Base-by-base conservation (phyloP, 805 yeast genomes). In the Cyberlindnera americana region DNA sequence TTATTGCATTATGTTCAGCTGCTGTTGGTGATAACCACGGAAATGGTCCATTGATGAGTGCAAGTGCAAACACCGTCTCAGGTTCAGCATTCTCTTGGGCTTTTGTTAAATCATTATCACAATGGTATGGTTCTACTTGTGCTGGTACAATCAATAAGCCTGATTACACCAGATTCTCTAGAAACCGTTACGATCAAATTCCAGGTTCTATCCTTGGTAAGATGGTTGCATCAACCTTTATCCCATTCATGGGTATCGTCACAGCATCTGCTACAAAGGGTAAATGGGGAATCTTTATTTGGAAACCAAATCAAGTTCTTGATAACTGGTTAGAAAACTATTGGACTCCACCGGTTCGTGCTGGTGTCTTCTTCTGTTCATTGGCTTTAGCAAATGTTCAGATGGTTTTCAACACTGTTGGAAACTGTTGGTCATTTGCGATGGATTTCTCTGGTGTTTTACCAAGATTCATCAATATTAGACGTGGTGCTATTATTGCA, bases 161-260 rank as follows among this genome's bases (percentile, higher is more conserved):
- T 19, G 73, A 67, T 44, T 67, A 52, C 41, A 57, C 70, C 13
- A 53, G 73, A 46, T 67, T 67, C 46, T 56, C 66, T 7, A 43
- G 37, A 6, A 37, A 44, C 14, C 44, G 43, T 21, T 52, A 41
- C 26, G 48, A 61, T 6, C 47, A 57, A n/a, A 41, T 53, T 22
- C 45, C 39, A 28, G 69, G 67, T 15, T 47, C 60, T 4, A 14
- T 41, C 22, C 47, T 62, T 21, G 35, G 55, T 27, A 59, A 64
- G 14, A 54, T 57, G 25, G 47, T 63, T 26, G 38, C 60, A 5
- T 57, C 63, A 2, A 69, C 66, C 11, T 48, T 66, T 29, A 57
- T 67, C 10, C 69, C 70, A 10, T 44, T 64, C 14, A 60, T 63
- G 41, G 69, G 71, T 13, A 47, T 67, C 45, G 46, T 66, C n/a